Percentiles rank a stretch among this genome's conserved stretches.
These are phyloP conservation scores for Pyrenophora seminiperda DNA, from an alignment of 2,329 filamentous ascomycete genomes.

Conservation along the genomic window DNA sequence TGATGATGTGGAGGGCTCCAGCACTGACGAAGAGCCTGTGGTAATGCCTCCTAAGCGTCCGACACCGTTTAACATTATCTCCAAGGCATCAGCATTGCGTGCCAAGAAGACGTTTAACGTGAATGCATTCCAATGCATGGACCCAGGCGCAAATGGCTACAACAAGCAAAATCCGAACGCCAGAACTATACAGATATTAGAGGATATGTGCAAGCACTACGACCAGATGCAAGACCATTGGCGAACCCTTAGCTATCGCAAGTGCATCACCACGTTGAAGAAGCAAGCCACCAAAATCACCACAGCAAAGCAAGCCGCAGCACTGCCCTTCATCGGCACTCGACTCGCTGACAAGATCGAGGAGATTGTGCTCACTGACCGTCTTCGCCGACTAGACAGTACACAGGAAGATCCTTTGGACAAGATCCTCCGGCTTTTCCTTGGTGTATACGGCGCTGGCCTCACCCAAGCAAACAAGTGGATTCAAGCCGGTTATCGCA, in stretches of 20 bases:
- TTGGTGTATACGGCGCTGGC: slow-evolving; percentile 81
- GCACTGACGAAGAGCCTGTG: slow-evolving; percentile 28
- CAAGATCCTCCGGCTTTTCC: slow-evolving; percentile 68
- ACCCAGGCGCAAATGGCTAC: slow-evolving; percentile 55
- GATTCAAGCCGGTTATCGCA: slow-evolving; percentile 75
- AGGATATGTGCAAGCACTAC: slow-evolving; percentile 81
- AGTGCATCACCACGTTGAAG: slow-evolving; percentile 73
- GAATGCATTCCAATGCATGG: slow-evolving; percentile 64
- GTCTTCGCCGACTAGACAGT: slow-evolving; percentile 73
- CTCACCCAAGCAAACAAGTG: slow-evolving; percentile 72
- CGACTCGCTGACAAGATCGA: slow-evolving; percentile 84
- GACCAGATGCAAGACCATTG: slow-evolving; percentile 75
- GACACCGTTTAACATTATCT: slow-evolving; percentile 10
- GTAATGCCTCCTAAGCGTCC: slow-evolving; percentile 21
- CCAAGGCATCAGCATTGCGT: slow-evolving; percentile 8
- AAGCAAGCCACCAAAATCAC: slow-evolving; percentile 67
- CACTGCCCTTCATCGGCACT: slow-evolving; percentile 70
- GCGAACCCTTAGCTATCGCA: slow-evolving; percentile 76
- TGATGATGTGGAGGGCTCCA: slow-evolving; percentile 26
- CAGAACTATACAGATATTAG: slow-evolving; percentile 74
- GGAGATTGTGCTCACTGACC: slow-evolving; percentile 79
- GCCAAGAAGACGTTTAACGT: slow-evolving; percentile 36
- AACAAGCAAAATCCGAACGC: slow-evolving; percentile 69
- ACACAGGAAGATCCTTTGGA: slow-evolving; percentile 71
- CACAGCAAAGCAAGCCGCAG: slow-evolving; percentile 71